These are phyloP conservation scores for Metschnikowia lochheadii DNA, from an alignment of 805 yeast genomes.

Conservation along the genomic window DNA sequence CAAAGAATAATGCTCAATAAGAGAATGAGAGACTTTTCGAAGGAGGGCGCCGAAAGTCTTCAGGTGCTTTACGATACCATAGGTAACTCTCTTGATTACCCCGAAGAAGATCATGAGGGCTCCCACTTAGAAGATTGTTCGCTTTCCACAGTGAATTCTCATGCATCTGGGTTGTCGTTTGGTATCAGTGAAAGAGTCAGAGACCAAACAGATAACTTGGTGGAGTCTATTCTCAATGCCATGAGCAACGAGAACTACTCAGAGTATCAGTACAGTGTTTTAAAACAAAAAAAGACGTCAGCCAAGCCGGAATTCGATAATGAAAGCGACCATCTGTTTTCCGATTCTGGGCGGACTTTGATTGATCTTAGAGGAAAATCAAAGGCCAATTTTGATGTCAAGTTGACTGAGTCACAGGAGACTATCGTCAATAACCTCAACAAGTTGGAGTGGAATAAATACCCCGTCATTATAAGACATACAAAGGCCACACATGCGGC, in stretches of 20 bases:
- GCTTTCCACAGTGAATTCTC: not conserved
- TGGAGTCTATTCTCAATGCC: constrained; percentile 62
- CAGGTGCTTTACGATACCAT: constrained; percentile 25
- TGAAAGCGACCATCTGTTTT: not conserved
- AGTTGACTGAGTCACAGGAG: constrained; percentile 8
- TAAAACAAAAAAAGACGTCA: constrained; percentile 3
- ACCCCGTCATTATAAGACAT: constrained; percentile 41
- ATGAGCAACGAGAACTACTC: constrained; percentile 36
- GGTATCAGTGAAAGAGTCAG: constrained; percentile 19
- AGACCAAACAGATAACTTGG: constrained; percentile 59
- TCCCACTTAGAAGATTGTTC: not conserved
- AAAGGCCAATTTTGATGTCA: constrained; percentile 8
- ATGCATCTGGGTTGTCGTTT: not conserved
- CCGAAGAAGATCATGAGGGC: not conserved
- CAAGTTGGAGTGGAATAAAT: constrained; percentile 13
- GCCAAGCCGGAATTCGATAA: not conserved
- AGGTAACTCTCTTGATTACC: constrained; percentile 3
- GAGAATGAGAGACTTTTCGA: constrained; percentile 27
- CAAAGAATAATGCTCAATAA: constrained; percentile 32
- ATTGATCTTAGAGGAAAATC: constrained; percentile 13
- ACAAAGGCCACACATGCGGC: constrained; percentile 78
- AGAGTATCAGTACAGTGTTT: constrained; percentile 15
- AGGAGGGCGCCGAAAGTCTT: constrained; percentile 25
- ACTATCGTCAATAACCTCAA: constrained; percentile 8
- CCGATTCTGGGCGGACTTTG: not conserved